phyloP scores from a whole-genome alignment of 208 protist species.

The Trypanosoma conorhini region DNA sequence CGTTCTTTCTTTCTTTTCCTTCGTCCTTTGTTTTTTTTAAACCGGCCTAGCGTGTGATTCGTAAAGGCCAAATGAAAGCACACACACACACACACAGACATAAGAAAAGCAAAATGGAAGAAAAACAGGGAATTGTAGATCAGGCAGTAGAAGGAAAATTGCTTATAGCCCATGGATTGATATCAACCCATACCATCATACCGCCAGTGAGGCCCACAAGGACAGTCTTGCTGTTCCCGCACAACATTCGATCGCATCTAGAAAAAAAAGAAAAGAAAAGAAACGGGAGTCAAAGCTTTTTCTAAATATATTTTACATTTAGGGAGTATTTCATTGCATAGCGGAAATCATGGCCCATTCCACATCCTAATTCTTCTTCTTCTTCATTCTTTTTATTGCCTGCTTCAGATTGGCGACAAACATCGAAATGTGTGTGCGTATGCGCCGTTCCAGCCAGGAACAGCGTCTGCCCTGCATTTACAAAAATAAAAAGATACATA shows the following conservation, averaged over 20 bases:
- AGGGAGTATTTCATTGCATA: neutral
- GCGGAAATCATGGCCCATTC: neutral
- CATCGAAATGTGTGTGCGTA: neutral
- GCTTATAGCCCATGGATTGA: neutral
- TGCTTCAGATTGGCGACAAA: neutral
- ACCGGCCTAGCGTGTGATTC: neutral
- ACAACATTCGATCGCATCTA: no score
- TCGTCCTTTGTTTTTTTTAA: neutral
- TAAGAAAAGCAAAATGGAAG: conserved; percentile 21
- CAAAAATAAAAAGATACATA: conserved; percentile 15
- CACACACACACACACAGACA: neutral
- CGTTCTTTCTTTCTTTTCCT: conserved; percentile 1
- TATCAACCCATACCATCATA: neutral
- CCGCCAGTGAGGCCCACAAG: neutral
- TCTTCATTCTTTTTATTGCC: neutral
- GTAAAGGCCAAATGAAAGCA: conserved; percentile 9
- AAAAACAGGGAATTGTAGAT: neutral
- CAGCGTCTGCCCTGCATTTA: neutral
- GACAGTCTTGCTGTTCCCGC: neutral
- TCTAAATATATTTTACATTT: neutral
- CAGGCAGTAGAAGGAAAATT: neutral
- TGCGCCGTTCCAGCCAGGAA: neutral
- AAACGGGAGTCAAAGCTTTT: neutral
- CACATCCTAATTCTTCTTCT: conserved; percentile 1
- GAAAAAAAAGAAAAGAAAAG: no score